Base-by-base conservation (phyloP, 2,329 filamentous ascomycete species). In the Sphaerulina vaccinii region DNA sequence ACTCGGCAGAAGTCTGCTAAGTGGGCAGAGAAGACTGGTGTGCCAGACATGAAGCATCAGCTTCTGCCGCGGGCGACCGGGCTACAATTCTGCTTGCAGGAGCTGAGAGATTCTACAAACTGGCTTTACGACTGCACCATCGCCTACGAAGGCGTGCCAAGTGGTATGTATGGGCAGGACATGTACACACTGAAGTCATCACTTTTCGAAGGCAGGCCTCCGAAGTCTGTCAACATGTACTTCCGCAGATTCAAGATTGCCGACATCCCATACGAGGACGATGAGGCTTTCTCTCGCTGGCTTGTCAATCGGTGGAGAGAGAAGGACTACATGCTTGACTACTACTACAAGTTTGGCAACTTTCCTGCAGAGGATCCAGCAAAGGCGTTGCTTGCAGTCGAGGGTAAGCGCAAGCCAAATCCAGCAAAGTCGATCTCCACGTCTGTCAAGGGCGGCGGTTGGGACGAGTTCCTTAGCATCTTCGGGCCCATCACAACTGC, bases 151-250 rank as follows among this genome's bases (percentile, higher is more conserved):
- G 92, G 93, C 11, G 82, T 96, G 37, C 88, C 88, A 84, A 91
- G 80, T 77, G 75, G 74, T 33, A 80, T 87, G 62, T 96, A 86
- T 61, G 91, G 92, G n/a, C 91, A 97, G 68, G 84, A 95, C 42
- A 87, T 88, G 64, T 97, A 95, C 70, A 91, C 88, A 0, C 77
- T 99, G 3, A 81, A 83, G 2, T 90, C 90, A 42, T 95, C 90
- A 3, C 96, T 93, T 67, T 85, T 96, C 57, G 83, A 93, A 69
- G 91, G 93, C 10, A 83, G 88, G 1, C 86, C 91, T 0, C 93
- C 92, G 1, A 96, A 91, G 68, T 96, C 90, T 1, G 91, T 97
- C 64, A 97, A 96, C 71, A 91, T 97, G 76, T 87, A 95, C 72
- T 99, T 92, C 90, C 84, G 93, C 47, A 84, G 90, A 8, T 96